Percentiles rank a stretch among this genome's conserved stretches.
Evolutionary conservation across 805 yeast genomes (phyloP).

Genomic region (Pichia occidentalis): DNA sequence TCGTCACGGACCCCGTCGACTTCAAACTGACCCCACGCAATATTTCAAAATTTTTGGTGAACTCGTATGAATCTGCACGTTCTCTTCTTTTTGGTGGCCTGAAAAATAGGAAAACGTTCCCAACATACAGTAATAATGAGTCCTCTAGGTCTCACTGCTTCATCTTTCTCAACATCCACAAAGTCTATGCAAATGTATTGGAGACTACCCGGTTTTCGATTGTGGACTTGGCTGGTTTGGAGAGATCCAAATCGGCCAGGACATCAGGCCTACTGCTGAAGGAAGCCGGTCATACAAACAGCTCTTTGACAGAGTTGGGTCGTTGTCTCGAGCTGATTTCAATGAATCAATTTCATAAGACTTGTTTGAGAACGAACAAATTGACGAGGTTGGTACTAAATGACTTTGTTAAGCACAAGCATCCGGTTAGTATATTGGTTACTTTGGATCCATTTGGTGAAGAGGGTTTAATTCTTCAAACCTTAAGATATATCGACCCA

Average conservation of each 20-base stretch:
- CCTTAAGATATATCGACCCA: constrained; percentile 28
- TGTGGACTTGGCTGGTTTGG: constrained; percentile 48
- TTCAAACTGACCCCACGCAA: constrained; percentile 40
- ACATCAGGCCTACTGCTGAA: constrained; percentile 39
- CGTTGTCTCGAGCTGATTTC: constrained; percentile 39
- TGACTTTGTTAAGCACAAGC: constrained; percentile 33
- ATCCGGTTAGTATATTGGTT: constrained; percentile 31
- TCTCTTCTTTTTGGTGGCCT: constrained; percentile 35
- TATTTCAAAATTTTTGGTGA: constrained; percentile 34
- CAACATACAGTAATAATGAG: constrained; percentile 37
- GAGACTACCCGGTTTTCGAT: constrained; percentile 37
- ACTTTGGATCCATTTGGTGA: constrained; percentile 37
- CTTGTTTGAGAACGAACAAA: constrained; percentile 42
- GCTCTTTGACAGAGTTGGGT: constrained; percentile 44
- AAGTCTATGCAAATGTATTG: constrained; percentile 18
- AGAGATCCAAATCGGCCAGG: constrained; percentile 40
- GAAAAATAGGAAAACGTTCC: constrained; percentile 31
- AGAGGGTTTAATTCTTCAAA: constrained; percentile 27
- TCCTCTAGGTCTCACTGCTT: constrained; percentile 52
- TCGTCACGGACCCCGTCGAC: constrained; percentile 37
- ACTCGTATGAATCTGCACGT: constrained; percentile 33
- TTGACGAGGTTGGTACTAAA: constrained; percentile 43
- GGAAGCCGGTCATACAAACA: constrained; percentile 45
- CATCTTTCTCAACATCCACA: constrained; percentile 29
- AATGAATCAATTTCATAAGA: constrained; percentile 32